Base-by-base conservation (phyloP, 1,139 yeast species). In the Hanseniaspora gamundiae region DNA sequence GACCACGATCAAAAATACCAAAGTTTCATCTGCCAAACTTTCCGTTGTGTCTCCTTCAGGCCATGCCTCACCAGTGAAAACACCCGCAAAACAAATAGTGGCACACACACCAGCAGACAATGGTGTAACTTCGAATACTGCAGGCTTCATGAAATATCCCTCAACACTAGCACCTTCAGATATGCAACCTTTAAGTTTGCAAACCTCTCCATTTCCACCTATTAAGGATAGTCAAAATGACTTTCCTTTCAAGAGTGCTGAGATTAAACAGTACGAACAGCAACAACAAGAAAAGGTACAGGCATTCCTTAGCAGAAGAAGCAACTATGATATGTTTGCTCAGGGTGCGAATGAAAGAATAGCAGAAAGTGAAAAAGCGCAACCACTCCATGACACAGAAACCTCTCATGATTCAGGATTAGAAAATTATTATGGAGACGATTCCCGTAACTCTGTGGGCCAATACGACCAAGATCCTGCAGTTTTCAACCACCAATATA, bases 1-100 rank as follows among this genome's bases (percentile, higher is more conserved):
- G 48, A 77, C 78, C 48, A 86, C 95, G 6, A 87, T 91, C 58
- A 81, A 84, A 58, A 76, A 82, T 38, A 81, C 96, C 1, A 80
- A 83, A 57, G 38, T 44, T 8, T 45, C 46, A 13, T 42, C 42
- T 7, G 48, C 45, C 13, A 43, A 45, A 35, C 45, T 47, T 21
- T 45, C 51, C 11, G 44, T 39, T 17, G 47, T 51, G 10, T 44
- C 45, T 17, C 47, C 46, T 10, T 45, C 50, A 6, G 48, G 51
- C n/a, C 46, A 43, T 38, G 42, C 45, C 4, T 46, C 50, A 13
- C 47, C 51, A 17, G 40, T 29, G 6, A 47, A 45, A 19, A 11
- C 2, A n/a, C 13, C 21, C 2, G 13, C 14, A 26, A 39, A 11
- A 40, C 40, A 38, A 41, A 31, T 16, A 26, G 16, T 11, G 13